Conservation (phyloP, 441 rosid genomes). For the Isatis lusitanica region DNA sequence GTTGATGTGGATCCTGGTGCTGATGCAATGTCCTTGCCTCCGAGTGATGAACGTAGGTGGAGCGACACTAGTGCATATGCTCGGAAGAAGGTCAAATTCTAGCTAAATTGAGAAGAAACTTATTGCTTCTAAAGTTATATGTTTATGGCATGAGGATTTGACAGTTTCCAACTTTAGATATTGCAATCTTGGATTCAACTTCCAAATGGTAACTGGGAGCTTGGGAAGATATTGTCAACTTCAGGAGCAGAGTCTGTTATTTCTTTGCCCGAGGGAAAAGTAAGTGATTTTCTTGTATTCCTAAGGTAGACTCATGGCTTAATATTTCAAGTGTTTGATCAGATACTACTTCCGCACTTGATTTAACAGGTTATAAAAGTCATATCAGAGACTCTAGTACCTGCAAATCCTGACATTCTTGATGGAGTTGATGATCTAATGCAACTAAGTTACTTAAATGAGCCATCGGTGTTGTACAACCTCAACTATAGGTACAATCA, state of each 20-base stretch:
- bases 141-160: constrained; percentile 3
- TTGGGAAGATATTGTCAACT: constrained; percentile 69
- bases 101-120: background rate
- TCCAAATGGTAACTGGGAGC: constrained; percentile 87
- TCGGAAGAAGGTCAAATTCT: constrained; percentile 59
- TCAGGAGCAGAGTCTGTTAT: constrained; percentile 70
- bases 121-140: background rate
- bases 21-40: constrained; percentile 47
- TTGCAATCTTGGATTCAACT: constrained; percentile 88
- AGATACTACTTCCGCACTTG: constrained; percentile 15
- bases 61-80: constrained; percentile 71
- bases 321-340: constrained; percentile 24
- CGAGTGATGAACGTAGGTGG: constrained; percentile 64
- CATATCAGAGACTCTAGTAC: constrained; percentile 68
- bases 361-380: constrained; percentile 64
- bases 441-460: constrained; percentile 98
- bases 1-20: constrained; percentile 56
- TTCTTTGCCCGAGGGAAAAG: constrained; percentile 77
- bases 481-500: constrained; percentile 85
- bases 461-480: constrained; percentile 92
- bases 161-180: constrained; percentile 55
- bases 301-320: constrained; percentile 13
- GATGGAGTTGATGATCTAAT: constrained; percentile 98
- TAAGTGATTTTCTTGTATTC: constrained; percentile 41
- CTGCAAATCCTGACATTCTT: constrained; percentile 99